Evolutionary conservation across 371 early-diverging fungal species (phyloP).

Genomic region (Syncephalastrum monosporum): DNA sequence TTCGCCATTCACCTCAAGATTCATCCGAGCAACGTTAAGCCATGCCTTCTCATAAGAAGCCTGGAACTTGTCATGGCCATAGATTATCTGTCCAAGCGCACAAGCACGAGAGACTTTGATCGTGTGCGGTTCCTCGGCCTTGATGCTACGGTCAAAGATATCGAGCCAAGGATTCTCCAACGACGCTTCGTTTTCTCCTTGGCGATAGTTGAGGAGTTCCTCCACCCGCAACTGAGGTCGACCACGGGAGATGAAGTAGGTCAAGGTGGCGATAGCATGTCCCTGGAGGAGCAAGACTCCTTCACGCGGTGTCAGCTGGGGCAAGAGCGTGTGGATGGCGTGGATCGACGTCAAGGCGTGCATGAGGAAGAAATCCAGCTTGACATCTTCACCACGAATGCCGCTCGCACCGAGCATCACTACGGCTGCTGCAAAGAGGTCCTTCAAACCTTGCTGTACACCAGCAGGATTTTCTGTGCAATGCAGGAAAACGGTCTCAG

Average conservation of each 20-base stretch:
- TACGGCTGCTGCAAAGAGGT: constrained; percentile 27
- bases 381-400: constrained; percentile 27
- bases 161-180: constrained; percentile 45
- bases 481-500: no score
- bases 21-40: constrained; percentile 40
- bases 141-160: constrained; percentile 42
- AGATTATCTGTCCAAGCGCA: constrained; percentile 41
- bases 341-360: constrained; percentile 55
- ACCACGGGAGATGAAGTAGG: constrained; percentile 37
- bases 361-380: constrained; percentile 51
- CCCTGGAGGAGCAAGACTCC: constrained; percentile 37
- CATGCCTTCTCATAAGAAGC: constrained; percentile 14
- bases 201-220: constrained; percentile 30
- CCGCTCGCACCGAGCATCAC: constrained; percentile 32
- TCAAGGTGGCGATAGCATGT: constrained; percentile 33
- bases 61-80: constrained; percentile 25
- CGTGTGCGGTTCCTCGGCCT: constrained; percentile 51
- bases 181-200: constrained; percentile 4
- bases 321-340: constrained; percentile 45
- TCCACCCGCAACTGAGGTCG: constrained; percentile 42
- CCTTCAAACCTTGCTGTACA: constrained; percentile 33
- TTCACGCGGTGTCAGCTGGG: constrained; percentile 29
- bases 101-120: constrained; percentile 52
- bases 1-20: constrained; percentile 30
- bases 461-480: constrained; percentile 25